phyloP scores from a whole-genome alignment of 2,329 filamentous ascomycete species.

The Xylariomycetidae sp. region DNA sequence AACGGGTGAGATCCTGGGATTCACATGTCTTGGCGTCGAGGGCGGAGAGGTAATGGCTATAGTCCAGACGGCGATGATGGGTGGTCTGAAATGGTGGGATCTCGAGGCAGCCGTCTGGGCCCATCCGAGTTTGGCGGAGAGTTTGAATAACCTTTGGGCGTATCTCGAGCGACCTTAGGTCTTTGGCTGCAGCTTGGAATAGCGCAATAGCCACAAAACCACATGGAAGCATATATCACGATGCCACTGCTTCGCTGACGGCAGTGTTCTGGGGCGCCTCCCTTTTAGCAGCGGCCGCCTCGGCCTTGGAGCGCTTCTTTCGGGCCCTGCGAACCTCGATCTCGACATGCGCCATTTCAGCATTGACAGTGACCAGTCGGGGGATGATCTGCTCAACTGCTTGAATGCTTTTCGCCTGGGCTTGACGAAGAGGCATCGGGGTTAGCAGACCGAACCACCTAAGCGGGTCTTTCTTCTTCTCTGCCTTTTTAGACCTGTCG shows the following conservation, averaged over 20 bases:
- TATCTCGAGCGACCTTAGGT: too few relatives aligned
- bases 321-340: constrained; percentile 59
- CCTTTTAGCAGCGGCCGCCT: constrained; percentile 23
- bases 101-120: too few relatives aligned
- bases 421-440: constrained; percentile 45
- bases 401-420: constrained; percentile 52
- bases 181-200: too few relatives aligned
- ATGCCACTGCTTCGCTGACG: constrained; percentile 1
- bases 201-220: too few relatives aligned
- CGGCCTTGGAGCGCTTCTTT: constrained; percentile 47
- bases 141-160: too few relatives aligned
- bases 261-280: too few relatives aligned
- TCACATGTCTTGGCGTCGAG: too few relatives aligned
- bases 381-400: constrained; percentile 54
- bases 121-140: too few relatives aligned
- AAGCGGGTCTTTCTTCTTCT: constrained; percentile 44
- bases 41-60: too few relatives aligned
- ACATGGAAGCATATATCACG: not conserved
- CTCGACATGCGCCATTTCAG: constrained; percentile 59
- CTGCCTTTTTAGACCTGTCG: constrained; percentile 12
- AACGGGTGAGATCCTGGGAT: too few relatives aligned
- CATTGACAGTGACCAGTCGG: constrained; percentile 48
- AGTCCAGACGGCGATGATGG: too few relatives aligned
- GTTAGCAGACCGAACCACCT: constrained; percentile 51
- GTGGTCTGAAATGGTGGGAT: too few relatives aligned